These are phyloP conservation scores for Lobosporangium transversale DNA, from an alignment of 192 early-diverging fungal genomes.

Conservation along the genomic window DNA sequence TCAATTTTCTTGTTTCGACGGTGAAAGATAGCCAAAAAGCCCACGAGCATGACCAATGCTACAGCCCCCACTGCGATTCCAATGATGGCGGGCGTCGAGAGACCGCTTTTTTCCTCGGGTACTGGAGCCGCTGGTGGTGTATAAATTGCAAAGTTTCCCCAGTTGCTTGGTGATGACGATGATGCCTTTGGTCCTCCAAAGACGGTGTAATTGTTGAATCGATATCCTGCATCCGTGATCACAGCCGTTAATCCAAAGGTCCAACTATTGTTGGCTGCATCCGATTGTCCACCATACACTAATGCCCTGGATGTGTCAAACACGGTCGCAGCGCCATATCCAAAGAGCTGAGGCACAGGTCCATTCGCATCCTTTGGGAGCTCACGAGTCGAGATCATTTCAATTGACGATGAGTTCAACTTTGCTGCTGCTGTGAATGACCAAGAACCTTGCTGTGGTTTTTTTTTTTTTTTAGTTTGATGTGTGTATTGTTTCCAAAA, in stretches of 20 bases:
- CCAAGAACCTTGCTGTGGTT: not conserved
- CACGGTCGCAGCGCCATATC: conserved; percentile 31
- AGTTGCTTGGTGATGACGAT: too few relatives aligned
- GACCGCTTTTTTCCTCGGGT: conserved; percentile 1
- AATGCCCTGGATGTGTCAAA: not conserved
- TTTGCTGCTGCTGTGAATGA: conserved; percentile 2
- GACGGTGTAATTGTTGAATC: conserved; percentile 19
- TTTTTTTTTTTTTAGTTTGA: conserved; percentile 1
- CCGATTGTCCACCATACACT: conserved; percentile 28
- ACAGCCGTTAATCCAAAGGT: conserved; percentile 12
- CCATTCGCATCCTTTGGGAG: not conserved
- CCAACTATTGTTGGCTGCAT: conserved; percentile 24
- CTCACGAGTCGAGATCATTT: conserved; percentile 9
- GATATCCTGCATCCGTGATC: not conserved
- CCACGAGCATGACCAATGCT: conserved; percentile 22
- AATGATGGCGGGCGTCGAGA: conserved; percentile 38
- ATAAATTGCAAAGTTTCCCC: conserved; percentile 16
- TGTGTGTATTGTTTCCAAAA: too few relatives aligned
- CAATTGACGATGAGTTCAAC: not conserved
- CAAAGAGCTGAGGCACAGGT: conserved; percentile 13
- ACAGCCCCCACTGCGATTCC: conserved; percentile 43
- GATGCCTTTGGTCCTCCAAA: not conserved
- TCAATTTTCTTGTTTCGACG: conserved; percentile 45
- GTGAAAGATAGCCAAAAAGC: conserved; percentile 17
- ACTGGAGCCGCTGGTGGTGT: not conserved